Base-by-base conservation (phyloP, 2,329 filamentous ascomycete species). In the Fonsecaea erecta region DNA sequence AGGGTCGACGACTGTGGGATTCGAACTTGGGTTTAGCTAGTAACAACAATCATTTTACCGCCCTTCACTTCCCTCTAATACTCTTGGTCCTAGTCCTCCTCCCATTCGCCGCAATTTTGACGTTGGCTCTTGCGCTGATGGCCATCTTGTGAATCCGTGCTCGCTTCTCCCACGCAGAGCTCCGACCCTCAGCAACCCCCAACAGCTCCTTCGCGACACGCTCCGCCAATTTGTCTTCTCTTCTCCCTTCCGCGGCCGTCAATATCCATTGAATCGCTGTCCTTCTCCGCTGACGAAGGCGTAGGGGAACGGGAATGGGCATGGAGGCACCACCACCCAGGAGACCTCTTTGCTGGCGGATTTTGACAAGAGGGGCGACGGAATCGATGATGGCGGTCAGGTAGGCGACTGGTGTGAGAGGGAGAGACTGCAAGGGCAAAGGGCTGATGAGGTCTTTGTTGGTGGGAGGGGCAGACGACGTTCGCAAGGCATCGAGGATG, bases 351-450 rank as follows among this genome's bases (percentile, higher is more conserved):
- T 92, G 85, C 67, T 85, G 85, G 61, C 88, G 86, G 74, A 99
- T 88, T 71, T 90, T 89, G 74, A 99, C 82, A 16, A 99, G 85
- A 9, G 95, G 95, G 1, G 93, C 92, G 26, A 99, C 90, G 9
- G 92, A 96, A 83, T 99, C 95, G 73, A 99, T 88, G 34, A 93
- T 93, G 34, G 96, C 84, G 12, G 90, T 92, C 54, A 99, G 88
- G 81, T 98, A 99, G 61, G 91, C 85, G 61, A 96, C 84, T 1
- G 95, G 95, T 78, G 97, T 91, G 34, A 97, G 86, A 2, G 95
- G 93, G 9, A 99, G 89, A 72, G 94, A 89, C 3, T 85, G 82
- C 26, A 91, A 83, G 1, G 93, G 91, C 1, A 93, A 92, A 35
- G 94, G 81, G 32, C 95, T 86, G 16, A 90, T 88, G 60, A 68